phyloP scores from a whole-genome alignment of 805 yeast genomes.

The Priceomyces castillae region DNA sequence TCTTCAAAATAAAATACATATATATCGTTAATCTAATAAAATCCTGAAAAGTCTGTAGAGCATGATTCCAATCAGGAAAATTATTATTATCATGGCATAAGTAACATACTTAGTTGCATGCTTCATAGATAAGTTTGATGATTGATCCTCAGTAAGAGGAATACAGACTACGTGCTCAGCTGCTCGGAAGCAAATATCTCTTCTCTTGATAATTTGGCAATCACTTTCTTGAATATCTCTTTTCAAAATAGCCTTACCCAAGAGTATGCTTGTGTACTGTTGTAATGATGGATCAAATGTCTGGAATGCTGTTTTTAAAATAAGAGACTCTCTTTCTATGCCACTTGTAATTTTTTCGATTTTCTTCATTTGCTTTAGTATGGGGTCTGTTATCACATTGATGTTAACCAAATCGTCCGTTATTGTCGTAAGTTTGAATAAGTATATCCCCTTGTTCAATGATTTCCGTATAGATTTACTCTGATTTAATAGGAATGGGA shows the following conservation, averaged over 20 bases:
- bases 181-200: constrained; percentile 40
- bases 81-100: constrained; percentile 21
- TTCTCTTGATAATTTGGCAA: constrained; percentile 34
- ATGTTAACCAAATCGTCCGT: constrained; percentile 25
- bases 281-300: constrained; percentile 34
- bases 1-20: background rate
- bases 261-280: constrained; percentile 35
- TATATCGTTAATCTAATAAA: constrained; percentile 6
- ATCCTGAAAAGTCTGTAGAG: constrained; percentile 28
- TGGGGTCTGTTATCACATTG: constrained; percentile 19
- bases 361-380: constrained; percentile 28
- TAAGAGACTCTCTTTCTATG: constrained; percentile 31
- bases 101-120: constrained; percentile 23
- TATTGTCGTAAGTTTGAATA: constrained; percentile 29
- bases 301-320: constrained; percentile 26
- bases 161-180: constrained; percentile 43
- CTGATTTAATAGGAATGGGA: constrained; percentile 35
- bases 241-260: constrained; percentile 42
- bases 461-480: constrained; percentile 26
- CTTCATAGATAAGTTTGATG: constrained; percentile 19
- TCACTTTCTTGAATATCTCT: constrained; percentile 24
- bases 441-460: constrained; percentile 23
- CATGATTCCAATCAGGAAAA: constrained; percentile 24
- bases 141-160: constrained; percentile 36
- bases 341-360: constrained; percentile 40